These are phyloP conservation scores for Fomitopsis pulvina DNA, from an alignment of 768 basidiomycete genomes.

Conservation along the genomic window DNA sequence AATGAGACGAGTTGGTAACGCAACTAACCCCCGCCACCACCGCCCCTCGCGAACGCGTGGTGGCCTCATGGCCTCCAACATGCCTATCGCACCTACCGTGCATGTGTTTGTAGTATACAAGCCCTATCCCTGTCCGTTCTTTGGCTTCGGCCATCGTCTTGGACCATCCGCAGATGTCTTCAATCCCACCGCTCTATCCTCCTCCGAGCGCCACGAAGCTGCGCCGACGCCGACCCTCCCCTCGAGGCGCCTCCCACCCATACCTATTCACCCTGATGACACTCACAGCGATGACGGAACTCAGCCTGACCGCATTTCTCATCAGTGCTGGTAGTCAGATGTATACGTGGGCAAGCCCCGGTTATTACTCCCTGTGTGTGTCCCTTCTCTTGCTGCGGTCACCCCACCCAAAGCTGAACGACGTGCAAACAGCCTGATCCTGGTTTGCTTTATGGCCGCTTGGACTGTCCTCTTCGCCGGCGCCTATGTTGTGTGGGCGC, in stretches of 20 bases:
- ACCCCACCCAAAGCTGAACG: not conserved
- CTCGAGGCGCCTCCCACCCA: conserved; percentile 22
- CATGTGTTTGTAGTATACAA: conserved; percentile 5
- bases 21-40: not conserved
- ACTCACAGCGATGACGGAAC: conserved; percentile 60
- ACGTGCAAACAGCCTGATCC: conserved; percentile 21
- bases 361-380: conserved; percentile 61
- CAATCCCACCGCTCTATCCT: conserved; percentile 6
- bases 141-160: not conserved
- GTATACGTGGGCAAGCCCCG: conserved; percentile 50
- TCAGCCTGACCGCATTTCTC: conserved; percentile 69
- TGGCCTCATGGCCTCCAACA: conserved; percentile 11
- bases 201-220: conserved; percentile 9
- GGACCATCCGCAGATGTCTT: not conserved
- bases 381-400: not conserved
- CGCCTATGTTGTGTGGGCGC: conserved; percentile 66
- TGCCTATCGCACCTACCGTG: conserved; percentile 9
- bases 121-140: not conserved
- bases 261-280: conserved; percentile 48
- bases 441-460: conserved; percentile 22
- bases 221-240: conserved; percentile 7
- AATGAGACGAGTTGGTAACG: no score
- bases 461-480: conserved; percentile 73
- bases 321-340: conserved; percentile 62
- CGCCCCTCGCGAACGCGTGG: conserved; percentile 4